phyloP scores from a whole-genome alignment of 352 stramenopile genomes.

The Pythium brachiatum region DNA sequence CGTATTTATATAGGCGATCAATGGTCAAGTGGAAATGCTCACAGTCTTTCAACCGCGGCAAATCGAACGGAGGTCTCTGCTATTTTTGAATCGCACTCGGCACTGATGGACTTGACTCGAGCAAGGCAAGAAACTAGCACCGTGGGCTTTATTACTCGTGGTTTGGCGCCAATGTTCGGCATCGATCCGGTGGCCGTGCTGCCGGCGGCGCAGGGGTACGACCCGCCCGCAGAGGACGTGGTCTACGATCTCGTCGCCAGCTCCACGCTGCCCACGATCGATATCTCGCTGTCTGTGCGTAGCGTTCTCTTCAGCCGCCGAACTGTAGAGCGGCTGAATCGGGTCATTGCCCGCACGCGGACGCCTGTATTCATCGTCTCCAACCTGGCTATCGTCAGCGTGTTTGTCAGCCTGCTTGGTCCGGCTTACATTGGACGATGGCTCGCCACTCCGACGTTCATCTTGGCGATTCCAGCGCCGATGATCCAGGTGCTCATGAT shows the following conservation, averaged over 20 bases:
- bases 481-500: constrained; percentile 12
- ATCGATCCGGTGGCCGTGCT: background rate
- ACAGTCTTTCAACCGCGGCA: no score
- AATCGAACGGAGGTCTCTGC: no score
- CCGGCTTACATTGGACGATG: background rate
- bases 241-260: constrained; percentile 20
- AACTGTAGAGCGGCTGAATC: constrained; percentile 3
- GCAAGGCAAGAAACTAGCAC: background rate
- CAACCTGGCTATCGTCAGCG: background rate
- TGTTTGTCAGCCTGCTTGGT: background rate
- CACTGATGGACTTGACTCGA: no score
- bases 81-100: no score
- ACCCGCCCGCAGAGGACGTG: background rate
- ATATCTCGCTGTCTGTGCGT: constrained; percentile 17
- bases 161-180: background rate
- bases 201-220: background rate
- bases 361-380: background rate
- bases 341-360: background rate
- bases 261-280: constrained; percentile 6
- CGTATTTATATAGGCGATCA: background rate
- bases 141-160: background rate
- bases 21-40: background rate
- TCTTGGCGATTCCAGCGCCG: constrained; percentile 3
- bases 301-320: constrained; percentile 1
- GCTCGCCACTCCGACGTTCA: constrained; percentile 8